Percentiles rank a stretch among this genome's conserved stretches.
Conservation (phyloP, 1,139 yeast genomes). For the Nakaseomyces delphensis region DNA sequence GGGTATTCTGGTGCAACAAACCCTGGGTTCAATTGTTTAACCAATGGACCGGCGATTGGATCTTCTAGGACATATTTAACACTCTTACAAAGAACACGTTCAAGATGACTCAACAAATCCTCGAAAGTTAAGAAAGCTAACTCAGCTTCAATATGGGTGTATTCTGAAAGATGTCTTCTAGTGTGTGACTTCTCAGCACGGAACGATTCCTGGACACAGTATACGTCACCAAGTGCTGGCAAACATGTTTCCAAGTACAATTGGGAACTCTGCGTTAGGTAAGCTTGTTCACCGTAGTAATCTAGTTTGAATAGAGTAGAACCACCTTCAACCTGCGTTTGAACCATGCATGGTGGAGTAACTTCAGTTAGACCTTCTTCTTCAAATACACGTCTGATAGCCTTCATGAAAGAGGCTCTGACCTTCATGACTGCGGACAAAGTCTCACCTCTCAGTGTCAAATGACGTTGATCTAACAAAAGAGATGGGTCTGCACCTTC, state of each 20-base stretch:
- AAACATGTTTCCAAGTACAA: slow-evolving; percentile 92
- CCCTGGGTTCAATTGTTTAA: slow-evolving; percentile 85
- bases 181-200: slow-evolving; percentile 99
- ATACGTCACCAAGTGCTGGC: slow-evolving; percentile 94
- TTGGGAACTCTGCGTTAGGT: slow-evolving; percentile 93
- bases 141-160: slow-evolving; percentile 95
- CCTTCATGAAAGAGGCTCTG: slow-evolving; percentile 65
- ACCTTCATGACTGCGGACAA: slow-evolving; percentile 93
- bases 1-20: slow-evolving; percentile 78
- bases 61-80: slow-evolving; percentile 75
- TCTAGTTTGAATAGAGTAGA: slow-evolving; percentile 87
- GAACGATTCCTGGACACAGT: slow-evolving; percentile 96
- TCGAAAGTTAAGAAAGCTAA: slow-evolving; percentile 80
- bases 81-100: slow-evolving; percentile 59
- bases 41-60: slow-evolving; percentile 83
- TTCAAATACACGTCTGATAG: slow-evolving; percentile 67
- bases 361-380: slow-evolving; percentile 82
- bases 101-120: slow-evolving; percentile 78
- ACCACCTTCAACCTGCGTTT: slow-evolving; percentile 99
- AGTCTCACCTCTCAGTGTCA: slow-evolving; percentile 91
- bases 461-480: slow-evolving; percentile 88
- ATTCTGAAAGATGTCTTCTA: slow-evolving; percentile 94
- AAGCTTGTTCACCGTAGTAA: slow-evolving; percentile 97
- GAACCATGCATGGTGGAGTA: slow-evolving; percentile 99
- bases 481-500: slow-evolving; percentile 92